These are phyloP conservation scores for Albizia julibrissin DNA, from an alignment of 306 rosid species.

Conservation along the genomic window DNA sequence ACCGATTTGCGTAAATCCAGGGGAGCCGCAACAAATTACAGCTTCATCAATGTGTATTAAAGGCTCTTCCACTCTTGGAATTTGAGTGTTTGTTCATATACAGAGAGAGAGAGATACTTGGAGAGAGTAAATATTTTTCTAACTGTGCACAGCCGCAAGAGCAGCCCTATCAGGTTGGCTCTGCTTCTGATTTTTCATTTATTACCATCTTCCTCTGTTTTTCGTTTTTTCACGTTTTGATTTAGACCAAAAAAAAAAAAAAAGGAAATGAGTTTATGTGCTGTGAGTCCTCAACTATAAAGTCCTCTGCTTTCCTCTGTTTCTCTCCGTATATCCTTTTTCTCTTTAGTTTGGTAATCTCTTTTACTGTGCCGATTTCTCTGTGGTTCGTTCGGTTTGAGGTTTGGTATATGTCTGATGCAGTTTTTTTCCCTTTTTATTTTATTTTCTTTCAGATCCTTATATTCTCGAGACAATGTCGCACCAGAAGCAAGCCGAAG, in stretches of 20 bases:
- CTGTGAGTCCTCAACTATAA: constrained; percentile 27
- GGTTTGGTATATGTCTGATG: constrained; percentile 39
- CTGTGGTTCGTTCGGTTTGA: neutral
- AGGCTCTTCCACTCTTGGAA: constrained; percentile 30
- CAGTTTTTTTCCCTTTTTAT: neutral
- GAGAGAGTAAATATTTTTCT: neutral
- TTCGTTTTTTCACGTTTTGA: neutral
- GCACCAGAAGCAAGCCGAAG: constrained; percentile 70
- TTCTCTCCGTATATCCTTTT: constrained; percentile 31
- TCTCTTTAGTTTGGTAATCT: constrained; percentile 26
- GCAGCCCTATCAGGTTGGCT: constrained; percentile 36
- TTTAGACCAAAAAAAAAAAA: too few species aligned
- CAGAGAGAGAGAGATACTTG: neutral
- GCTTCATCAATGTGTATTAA: constrained; percentile 13
- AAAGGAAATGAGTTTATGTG: constrained; percentile 26
- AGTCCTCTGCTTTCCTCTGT: constrained; percentile 29
- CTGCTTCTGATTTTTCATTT: neutral
- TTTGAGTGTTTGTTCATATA: neutral
- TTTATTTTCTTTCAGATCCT: constrained; percentile 34
- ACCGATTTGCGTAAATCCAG: constrained; percentile 15
- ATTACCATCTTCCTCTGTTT: neutral
- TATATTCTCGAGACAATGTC: constrained; percentile 48
- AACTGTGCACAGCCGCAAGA: constrained; percentile 18
- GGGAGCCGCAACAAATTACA: neutral
- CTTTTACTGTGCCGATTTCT: neutral